Base-by-base conservation (phyloP, 2,329 filamentous ascomycete species). In the Xylaria sp. region DNA sequence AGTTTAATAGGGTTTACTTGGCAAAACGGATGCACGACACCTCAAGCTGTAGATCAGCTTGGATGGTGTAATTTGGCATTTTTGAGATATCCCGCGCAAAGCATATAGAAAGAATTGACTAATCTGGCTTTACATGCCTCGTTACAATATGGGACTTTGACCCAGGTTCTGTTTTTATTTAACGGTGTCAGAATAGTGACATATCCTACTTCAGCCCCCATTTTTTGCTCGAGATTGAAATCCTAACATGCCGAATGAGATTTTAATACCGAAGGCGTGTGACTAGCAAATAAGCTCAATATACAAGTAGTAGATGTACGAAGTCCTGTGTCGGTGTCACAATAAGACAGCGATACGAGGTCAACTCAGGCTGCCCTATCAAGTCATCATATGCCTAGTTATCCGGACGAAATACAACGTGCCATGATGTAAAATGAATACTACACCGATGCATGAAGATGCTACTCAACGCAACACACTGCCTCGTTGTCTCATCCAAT, bases 101-200 rank as follows among this genome's bases (percentile, higher is more conserved):
- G 28, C 28, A 26, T 65, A 68, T 68, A 68, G 62, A 65, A 17
- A 68, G 62, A 65, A 17, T 48, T 57, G 10, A 48, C 23, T 62
- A 59, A 65, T 65, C 3, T 28, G 40, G 26, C 59, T 53, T 58
- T 15, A 60, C 33, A 64, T 17, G 53, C 17, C 31, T 20, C 7
- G 17, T 33, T 40, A 58, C 3, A n/a, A 63, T 31, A 57, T 28
- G 15, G n/a, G 3, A 31, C 40, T 49, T 42, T n/a, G 6, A 38
- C n/a, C n/a, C 5, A 46, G 31, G 54, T 36, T 9, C 4, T 23
- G n/a, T 9, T 9, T 28, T 11, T 44, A 9, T 48, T n/a, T 26
- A 13, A 9, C 4, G 15, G 20, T 23, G 33, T 6, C 28, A 23
- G 28, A 28, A 28, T 3, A 28, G 28, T 28, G 23, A 23, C 23